phyloP scores from a whole-genome alignment of 805 yeast species.

The Teunomyces barrocoloradensis region DNA sequence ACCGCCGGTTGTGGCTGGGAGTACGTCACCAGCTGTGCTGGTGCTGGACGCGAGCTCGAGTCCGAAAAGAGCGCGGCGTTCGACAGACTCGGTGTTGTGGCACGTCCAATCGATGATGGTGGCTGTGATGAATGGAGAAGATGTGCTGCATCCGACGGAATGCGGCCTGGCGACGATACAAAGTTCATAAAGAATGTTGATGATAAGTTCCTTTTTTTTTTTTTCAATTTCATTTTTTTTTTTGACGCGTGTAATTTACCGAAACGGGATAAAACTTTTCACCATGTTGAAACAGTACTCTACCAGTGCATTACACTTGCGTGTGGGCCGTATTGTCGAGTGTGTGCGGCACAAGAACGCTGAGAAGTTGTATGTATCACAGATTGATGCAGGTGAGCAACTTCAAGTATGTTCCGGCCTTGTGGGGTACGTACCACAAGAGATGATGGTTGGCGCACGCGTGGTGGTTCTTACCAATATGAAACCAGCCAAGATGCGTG shows the following conservation, averaged over 20 bases:
- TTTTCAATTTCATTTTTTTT: not conserved
- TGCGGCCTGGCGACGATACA: constrained; percentile 43
- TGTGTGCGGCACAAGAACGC: constrained; percentile 55
- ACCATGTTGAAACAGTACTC: not conserved
- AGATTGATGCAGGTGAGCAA: constrained; percentile 31
- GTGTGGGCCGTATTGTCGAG: constrained; percentile 48
- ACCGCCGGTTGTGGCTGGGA: constrained; percentile 13
- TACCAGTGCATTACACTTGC: constrained; percentile 22
- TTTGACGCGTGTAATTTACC: constrained; percentile 4
- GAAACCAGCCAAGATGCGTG: constrained; percentile 63
- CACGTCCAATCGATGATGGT: constrained; percentile 41
- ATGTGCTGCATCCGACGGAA: constrained; percentile 44
- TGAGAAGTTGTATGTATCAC: constrained; percentile 57
- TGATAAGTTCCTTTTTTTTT: not conserved
- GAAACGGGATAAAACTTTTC: not conserved
- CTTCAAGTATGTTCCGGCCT: constrained; percentile 63
- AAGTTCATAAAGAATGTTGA: constrained; percentile 29
- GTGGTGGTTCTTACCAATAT: constrained; percentile 58
- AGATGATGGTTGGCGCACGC: constrained; percentile 32
- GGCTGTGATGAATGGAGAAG: constrained; percentile 41
- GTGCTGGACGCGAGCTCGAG: constrained; percentile 16
- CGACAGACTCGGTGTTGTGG: constrained; percentile 28
- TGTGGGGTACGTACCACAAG: constrained; percentile 41
- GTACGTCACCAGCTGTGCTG: constrained; percentile 9
- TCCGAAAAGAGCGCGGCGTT: constrained; percentile 29